Base-by-base conservation (phyloP, 768 basidiomycete genomes). In the Termitomyces sp. region DNA sequence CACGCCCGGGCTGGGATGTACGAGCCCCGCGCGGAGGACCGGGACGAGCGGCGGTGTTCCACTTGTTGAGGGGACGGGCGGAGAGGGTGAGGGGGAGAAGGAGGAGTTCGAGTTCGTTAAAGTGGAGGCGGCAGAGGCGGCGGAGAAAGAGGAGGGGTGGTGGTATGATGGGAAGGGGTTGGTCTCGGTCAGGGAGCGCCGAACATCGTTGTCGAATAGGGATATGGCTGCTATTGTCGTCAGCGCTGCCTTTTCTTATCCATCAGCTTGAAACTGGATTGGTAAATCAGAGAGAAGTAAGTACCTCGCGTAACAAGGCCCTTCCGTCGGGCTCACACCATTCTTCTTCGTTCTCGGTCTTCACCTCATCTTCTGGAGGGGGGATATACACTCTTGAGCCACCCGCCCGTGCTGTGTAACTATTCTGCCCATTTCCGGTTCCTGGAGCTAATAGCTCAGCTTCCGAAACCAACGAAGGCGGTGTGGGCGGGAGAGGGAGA, bases 181-280 rank as follows among this genome's bases (percentile, higher is more conserved):
- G 8, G 61, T 52, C n/a, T 62, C 61, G 3, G 61, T 58, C 3
- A 95, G 73, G 28, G 80, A 74, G 1, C 86, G 77, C 2, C 93
- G 85, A 46, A 90, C 83, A 40, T 89, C 82, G 61, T 88, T 87
- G 61, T 85, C 81, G 58, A 84, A 86, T 7, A 94, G 78, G 1
- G 87, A 74, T 18, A 96, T 80, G 1, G 89, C 75, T 0, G 92
- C 89, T 24, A 92, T 77, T 0, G 87, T 77, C 4, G 86, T 86
- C n/a, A 97, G 73, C 0, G 83, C 79, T 12, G 86, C 91, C 88
- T 92, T 58, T 58, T n/a, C 14, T 5, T 1, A 6, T 12, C 33
- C 12, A 5, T 26, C 26, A 49, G 50, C 38, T 47, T 13, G 46
- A 40, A 18, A 49, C 57, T 56, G 53, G 47, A 43, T 32, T 40